These are phyloP conservation scores for Claviceps sp. DNA, from an alignment of 2,329 filamentous ascomycete species.

Conservation along the genomic window DNA sequence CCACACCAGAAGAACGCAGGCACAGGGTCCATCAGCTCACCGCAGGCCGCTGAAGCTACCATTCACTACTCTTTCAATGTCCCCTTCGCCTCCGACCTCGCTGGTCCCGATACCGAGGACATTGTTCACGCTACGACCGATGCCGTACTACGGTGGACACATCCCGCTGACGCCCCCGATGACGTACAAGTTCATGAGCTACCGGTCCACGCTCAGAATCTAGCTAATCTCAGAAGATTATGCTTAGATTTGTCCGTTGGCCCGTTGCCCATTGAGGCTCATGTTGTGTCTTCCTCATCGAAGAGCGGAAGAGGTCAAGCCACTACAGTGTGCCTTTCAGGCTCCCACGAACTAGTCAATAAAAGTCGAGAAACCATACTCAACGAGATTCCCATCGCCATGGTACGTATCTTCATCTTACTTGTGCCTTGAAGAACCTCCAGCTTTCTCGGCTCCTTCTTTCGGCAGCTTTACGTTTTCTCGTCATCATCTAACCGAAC, in stretches of 20 bases:
- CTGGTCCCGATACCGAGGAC: conserved; percentile 86
- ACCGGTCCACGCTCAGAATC: conserved; percentile 81
- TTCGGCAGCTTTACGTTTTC: neutral
- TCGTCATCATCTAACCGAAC: neutral
- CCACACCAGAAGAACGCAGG: conserved; percentile 43
- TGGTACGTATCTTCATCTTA: conserved; percentile 48
- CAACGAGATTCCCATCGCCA: conserved; percentile 80
- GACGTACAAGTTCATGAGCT: conserved; percentile 76
- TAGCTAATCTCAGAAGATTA: conserved; percentile 63
- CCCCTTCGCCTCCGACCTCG: conserved; percentile 83
- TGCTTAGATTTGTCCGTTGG: conserved; percentile 71
- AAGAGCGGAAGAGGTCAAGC: conserved; percentile 56
- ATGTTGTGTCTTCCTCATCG: conserved; percentile 70
- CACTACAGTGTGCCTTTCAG: conserved; percentile 84
- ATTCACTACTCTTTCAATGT: conserved; percentile 97
- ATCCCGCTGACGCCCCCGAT: conserved; percentile 75
- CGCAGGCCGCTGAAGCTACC: conserved; percentile 58
- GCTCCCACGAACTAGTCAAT: conserved; percentile 74
- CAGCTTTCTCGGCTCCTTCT: neutral
- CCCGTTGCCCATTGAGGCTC: conserved; percentile 62
- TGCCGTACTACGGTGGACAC: conserved; percentile 84
- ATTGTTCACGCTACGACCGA: conserved; percentile 84
- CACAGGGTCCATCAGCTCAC: conserved; percentile 47
- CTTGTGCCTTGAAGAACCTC: neutral
- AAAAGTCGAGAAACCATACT: conserved; percentile 81